phyloP scores from a whole-genome alignment of 345 rosid species.

The Eucalyptus erythrocorys region DNA sequence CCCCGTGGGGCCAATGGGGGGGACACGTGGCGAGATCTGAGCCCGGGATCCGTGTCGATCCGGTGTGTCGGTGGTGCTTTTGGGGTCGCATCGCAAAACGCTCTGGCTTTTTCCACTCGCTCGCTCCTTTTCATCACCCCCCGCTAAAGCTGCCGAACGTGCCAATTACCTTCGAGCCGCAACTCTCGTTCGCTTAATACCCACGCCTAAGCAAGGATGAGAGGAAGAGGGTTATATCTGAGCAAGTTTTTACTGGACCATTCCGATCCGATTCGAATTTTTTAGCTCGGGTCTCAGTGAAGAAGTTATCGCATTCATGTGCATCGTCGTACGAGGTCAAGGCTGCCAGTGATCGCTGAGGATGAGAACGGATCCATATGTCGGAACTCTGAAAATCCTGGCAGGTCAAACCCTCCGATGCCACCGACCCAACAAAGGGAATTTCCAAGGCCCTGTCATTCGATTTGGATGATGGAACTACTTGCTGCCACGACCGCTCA shows the following conservation, averaged over 20 bases:
- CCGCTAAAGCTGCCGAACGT: background rate
- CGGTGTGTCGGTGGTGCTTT: background rate
- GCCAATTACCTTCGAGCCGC: background rate
- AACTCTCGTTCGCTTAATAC: background rate
- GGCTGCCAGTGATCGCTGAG: background rate
- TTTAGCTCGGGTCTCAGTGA: background rate
- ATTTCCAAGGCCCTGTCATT: background rate
- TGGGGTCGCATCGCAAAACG: background rate
- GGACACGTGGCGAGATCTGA: slow-evolving; percentile 10
- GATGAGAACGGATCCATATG: background rate
- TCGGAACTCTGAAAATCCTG: background rate
- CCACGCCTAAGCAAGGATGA: background rate
- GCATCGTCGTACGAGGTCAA: background rate
- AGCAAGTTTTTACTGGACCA: background rate
- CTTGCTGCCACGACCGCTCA: background rate
- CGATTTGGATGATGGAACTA: background rate
- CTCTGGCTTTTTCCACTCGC: background rate
- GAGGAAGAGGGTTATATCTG: background rate
- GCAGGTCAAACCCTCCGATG: background rate
- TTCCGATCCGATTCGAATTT: background rate
- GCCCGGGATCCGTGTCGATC: background rate
- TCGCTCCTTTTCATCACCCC: background rate
- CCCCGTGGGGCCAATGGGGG: background rate
- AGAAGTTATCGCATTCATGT: background rate
- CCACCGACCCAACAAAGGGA: background rate